Evolutionary conservation across 1,284 basidiomycete species (phyloP), one percentile per base, ranked within the genome.

Genomic region (Leccinum holopus): DNA sequence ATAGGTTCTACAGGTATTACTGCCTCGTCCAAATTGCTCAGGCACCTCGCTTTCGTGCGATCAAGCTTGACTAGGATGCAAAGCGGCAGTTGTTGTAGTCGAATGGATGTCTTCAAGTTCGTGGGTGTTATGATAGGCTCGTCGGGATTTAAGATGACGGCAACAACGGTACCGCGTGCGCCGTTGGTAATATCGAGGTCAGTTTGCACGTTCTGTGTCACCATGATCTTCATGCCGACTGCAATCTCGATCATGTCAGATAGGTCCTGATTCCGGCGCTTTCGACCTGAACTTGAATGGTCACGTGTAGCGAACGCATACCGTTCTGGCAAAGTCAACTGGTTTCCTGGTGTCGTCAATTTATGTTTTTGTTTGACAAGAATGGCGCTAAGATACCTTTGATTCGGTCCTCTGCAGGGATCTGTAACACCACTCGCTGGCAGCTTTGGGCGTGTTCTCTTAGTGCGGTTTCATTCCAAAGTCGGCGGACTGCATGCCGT

Each of bases 81-180:
- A 44, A 44, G 41, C 10, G n/a, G 41, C 18, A 44, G 41, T 9
- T 44, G 41, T 44, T n/a, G 41, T 18, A 37, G 11, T 12, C 5
- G 70, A 74, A 32, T 32, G 9, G 9, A 32, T 32, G 32, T 32
- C 32, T 32, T 32, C 9, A 2, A 9, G 32, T 32, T 10, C 2
- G 9, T 32, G 9, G 32, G 9, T 32, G 32, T 32, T 32, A 32
- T 32, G 32, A 32, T 32, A 32, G 9, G 32, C 32, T 32, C 3
- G 32, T 32, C 32, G 32, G 32, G 32, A 32, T 32, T 32, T 32
- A 32, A 32, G 32, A 32, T 10, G 9, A 32, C 32, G 2, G 3
- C 32, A 32, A 32, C 32, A 32, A 32, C 3, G 1, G 32, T 32
- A 32, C 32, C 1, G 32, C 32, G 9, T 32, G 32, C 32, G 10